phyloP scores from a whole-genome alignment of 306 rosid species.

The Dalbergia oliveri region DNA sequence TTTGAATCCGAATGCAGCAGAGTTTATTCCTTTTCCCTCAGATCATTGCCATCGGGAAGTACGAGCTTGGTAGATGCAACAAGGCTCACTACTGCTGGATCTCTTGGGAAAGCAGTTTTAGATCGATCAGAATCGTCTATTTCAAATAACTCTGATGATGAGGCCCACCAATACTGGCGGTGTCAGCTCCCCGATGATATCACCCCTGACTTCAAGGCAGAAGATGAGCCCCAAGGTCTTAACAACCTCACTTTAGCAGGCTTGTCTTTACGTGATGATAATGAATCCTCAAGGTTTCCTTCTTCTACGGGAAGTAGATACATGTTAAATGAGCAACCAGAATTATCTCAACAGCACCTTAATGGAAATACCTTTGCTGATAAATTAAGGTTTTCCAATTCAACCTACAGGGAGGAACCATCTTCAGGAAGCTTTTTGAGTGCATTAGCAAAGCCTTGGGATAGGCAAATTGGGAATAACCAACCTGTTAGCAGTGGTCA shows the following conservation, averaged over 20 bases:
- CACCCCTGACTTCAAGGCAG: constrained; percentile 85
- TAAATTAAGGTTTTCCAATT: constrained; percentile 57
- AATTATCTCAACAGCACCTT: constrained; percentile 46
- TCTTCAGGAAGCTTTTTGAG: constrained; percentile 60
- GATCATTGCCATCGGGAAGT: constrained; percentile 68
- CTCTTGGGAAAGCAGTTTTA: constrained; percentile 75
- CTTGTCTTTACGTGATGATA: constrained; percentile 69
- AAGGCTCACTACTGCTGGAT: constrained; percentile 53
- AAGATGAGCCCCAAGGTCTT: constrained; percentile 68
- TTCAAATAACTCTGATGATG: constrained; percentile 80
- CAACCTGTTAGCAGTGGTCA: constrained; percentile 58
- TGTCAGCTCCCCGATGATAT: constrained; percentile 88
- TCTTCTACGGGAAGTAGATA: constrained; percentile 61
- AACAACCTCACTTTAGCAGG: constrained; percentile 66
- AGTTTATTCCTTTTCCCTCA: constrained; percentile 74
- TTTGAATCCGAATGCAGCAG: constrained; percentile 90
- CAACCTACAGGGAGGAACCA: constrained; percentile 63
- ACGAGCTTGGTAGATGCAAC: constrained; percentile 57
- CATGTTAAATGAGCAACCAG: constrained; percentile 58
- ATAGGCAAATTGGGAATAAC: constrained; percentile 61
- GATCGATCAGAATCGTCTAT: constrained; percentile 76
- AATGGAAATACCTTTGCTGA: constrained; percentile 63
- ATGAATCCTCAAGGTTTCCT: constrained; percentile 56
- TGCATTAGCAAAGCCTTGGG: constrained; percentile 70
- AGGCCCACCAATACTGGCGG: constrained; percentile 81